These are phyloP conservation scores for Xylaria sp. DNA, from an alignment of 2,329 filamentous ascomycete species.

Conservation along the genomic window DNA sequence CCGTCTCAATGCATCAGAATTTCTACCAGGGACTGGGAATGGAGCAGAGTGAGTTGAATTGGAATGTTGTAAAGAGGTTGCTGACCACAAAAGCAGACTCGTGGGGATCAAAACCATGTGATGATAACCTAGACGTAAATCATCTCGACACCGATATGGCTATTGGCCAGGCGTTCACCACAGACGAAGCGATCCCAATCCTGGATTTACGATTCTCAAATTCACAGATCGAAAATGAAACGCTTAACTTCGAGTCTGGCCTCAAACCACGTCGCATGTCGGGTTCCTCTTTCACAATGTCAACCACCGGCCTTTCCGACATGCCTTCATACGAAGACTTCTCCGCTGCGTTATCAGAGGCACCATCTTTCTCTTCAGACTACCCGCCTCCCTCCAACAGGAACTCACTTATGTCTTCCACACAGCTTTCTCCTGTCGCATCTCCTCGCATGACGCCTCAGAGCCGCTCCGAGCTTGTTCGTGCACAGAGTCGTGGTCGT, in stretches of 20 bases:
- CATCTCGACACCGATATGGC: conserved; percentile 66
- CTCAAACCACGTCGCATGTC: conserved; percentile 72
- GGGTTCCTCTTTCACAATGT: conserved; percentile 79
- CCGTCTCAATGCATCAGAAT: conserved; percentile 68
- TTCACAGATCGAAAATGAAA: conserved; percentile 61
- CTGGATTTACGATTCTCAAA: conserved; percentile 67
- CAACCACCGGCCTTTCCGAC: conserved; percentile 73
- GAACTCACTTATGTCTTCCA: conserved; percentile 77
- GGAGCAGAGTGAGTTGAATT: conserved; percentile 59
- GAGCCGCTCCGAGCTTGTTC: conserved; percentile 68
- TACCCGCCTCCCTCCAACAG: conserved; percentile 74
- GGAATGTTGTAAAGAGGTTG: conserved; percentile 23
- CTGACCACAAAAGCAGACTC: conserved; percentile 52
- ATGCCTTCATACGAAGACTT: conserved; percentile 78
- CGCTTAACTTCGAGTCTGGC: conserved; percentile 62
- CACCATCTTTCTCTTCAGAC: conserved; percentile 73
- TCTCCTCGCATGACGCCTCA: conserved; percentile 75
- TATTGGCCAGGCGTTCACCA: conserved; percentile 71
- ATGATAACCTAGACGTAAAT: conserved; percentile 67
- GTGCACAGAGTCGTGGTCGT: conserved; percentile 74
- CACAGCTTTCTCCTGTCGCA: conserved; percentile 76
- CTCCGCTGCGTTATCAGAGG: conserved; percentile 72
- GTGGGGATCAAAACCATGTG: conserved; percentile 67
- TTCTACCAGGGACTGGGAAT: conserved; percentile 63
- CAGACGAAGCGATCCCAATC: conserved; percentile 71